Base-by-base conservation (phyloP, 352 stramenopile genomes). In the Phytophthora tubulina region DNA sequence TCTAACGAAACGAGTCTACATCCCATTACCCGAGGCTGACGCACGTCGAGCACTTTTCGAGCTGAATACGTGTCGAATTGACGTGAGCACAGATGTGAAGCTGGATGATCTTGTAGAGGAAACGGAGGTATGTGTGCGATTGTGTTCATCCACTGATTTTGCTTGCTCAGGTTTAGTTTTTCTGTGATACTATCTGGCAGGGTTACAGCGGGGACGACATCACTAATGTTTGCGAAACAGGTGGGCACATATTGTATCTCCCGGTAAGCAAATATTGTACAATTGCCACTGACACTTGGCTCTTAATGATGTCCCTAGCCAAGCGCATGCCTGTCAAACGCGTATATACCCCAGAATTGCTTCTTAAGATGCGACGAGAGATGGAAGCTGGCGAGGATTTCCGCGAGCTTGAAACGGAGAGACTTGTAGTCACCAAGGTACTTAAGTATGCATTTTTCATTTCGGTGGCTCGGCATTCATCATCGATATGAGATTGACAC, bases 1-100 rank as follows among this genome's bases (percentile, higher is more conserved):
- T 35, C 81, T 99, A 35, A 98, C 99, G 38, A 99, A 99, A 72
- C 83, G 97, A 35, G 96, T 99, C 5, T 99, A 93, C 46, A 90
- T 93, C 10, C 80, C 85, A 4, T 58, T 93, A 13, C 84, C 85
- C 1, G 69, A 84, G 55, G 72, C 78, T 6, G 75, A 88, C 52
- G 86, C 86, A 0, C 81, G 90, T 17, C 79, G 73, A 30, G 78
- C 88, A 49, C 81, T 96, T 41, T 96, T 96, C 57, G 75, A 92
- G 42, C 71, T 95, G 6, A 96, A 95, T 15, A 63, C 94, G 33
- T 76, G 89, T 39, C 76, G 67, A 31, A 84, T 98, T 30, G 93
- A 97, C 11, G 72, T 96, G 3, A 84, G 80, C 0, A 78, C 89
- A 0, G 91, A 98, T 54, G 88, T 95, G 8, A 79, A 92, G 52